phyloP scores from a whole-genome alignment of 495 filamentous ascomycete species.

The Chaetomium tenue region DNA sequence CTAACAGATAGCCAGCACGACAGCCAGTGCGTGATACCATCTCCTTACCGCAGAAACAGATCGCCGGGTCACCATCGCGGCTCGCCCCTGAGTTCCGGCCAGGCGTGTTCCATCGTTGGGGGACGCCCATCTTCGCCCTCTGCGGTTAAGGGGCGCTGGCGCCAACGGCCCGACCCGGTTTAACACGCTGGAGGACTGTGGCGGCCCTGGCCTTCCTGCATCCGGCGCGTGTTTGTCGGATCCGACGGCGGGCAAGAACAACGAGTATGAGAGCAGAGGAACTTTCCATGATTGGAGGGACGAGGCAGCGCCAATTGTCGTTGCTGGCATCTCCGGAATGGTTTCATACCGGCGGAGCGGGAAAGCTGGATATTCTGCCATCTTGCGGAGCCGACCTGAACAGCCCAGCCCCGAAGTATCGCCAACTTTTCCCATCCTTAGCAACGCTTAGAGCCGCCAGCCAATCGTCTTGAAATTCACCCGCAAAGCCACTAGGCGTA shows the following conservation, averaged over 20 bases:
- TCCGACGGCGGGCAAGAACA: neutral
- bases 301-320: neutral
- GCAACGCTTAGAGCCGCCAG: constrained; percentile 12
- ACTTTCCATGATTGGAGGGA: constrained; percentile 6
- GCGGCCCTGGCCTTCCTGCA: neutral
- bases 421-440: constrained; percentile 3
- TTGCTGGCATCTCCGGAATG: neutral
- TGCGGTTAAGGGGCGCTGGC: constrained; percentile 12
- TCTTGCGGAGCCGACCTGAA: constrained; percentile 7
- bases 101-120: neutral
- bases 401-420: constrained; percentile 17
- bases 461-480: constrained; percentile 29
- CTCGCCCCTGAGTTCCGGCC: neutral
- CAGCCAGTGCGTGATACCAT: constrained; percentile 25
- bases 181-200: constrained; percentile 13
- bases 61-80: constrained; percentile 6
- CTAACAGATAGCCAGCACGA: constrained; percentile 28
- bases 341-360: neutral
- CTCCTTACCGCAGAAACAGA: constrained; percentile 15
- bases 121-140: neutral
- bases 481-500: constrained; percentile 20
- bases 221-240: constrained; percentile 3
- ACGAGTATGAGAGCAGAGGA: neutral
- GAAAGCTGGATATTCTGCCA: neutral
- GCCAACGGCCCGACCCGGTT: constrained; percentile 33